phyloP scores from a whole-genome alignment of 768 basidiomycete species.

The Mycena vulgaris region DNA sequence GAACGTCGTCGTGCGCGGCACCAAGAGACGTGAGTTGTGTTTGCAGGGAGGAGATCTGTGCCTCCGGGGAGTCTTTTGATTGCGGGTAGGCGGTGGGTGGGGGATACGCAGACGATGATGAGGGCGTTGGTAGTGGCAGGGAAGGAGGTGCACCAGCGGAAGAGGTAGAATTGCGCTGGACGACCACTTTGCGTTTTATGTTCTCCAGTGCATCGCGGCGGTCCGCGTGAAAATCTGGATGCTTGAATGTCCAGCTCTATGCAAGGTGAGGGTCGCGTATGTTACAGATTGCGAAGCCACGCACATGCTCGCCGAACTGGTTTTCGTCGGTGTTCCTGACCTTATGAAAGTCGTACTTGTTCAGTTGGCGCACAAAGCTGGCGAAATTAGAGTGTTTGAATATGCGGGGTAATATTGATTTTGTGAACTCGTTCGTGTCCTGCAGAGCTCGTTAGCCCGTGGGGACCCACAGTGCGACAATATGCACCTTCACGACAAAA shows the following conservation, averaged over 20 bases:
- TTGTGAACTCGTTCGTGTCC: conserved; percentile 97
- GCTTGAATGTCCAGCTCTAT: conserved; percentile 72
- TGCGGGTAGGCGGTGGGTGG: conserved; percentile 42
- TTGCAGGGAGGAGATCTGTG: conserved; percentile 51
- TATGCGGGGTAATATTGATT: conserved; percentile 89
- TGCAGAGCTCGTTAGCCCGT: conserved; percentile 8
- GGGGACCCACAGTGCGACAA: not conserved
- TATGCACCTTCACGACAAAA: conserved; percentile 85
- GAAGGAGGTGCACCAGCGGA: conserved; percentile 47
- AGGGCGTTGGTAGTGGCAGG: conserved; percentile 39
- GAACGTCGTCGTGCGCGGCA: conserved; percentile 66
- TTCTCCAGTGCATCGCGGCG: conserved; percentile 69
- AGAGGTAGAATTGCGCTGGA: conserved; percentile 62
- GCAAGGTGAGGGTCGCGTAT: not conserved
- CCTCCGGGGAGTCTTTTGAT: conserved; percentile 50
- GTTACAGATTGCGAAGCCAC: not conserved
- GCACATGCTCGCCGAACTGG: not conserved
- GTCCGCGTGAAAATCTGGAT: conserved; percentile 72
- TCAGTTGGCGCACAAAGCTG: conserved; percentile 91
- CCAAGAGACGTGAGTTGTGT: conserved; percentile 61
- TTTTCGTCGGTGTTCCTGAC: conserved; percentile 79
- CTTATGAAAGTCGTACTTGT: conserved; percentile 98
- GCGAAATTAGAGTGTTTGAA: conserved; percentile 98
- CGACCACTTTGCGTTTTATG: conserved; percentile 72
- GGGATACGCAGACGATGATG: conserved; percentile 42